These are phyloP conservation scores for Mucor ambiguus DNA, from an alignment of 371 early-diverging fungal genomes.

Conservation along the genomic window DNA sequence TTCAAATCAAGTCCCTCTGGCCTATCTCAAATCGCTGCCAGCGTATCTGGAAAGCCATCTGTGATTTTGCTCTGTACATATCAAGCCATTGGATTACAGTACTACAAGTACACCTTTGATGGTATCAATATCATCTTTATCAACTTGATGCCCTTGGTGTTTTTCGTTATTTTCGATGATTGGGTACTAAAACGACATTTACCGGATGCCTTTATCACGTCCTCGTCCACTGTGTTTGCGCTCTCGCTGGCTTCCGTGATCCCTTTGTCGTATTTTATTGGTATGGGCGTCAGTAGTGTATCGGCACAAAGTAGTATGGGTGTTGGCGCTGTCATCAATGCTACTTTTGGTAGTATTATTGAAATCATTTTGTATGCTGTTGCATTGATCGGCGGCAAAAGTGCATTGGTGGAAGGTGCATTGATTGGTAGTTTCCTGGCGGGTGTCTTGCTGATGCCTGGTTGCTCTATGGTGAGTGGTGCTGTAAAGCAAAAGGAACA, in stretches of 20 bases:
- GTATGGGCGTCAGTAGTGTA: slow-evolving; percentile 94
- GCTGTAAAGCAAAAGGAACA: slow-evolving; percentile 91
- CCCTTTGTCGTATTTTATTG: slow-evolving; percentile 95
- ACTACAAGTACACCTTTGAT: slow-evolving; percentile 93
- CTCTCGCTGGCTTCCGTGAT: slow-evolving; percentile 85
- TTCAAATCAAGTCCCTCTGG: slow-evolving; percentile 62
- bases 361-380: slow-evolving; percentile 93
- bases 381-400: slow-evolving; percentile 89
- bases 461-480: slow-evolving; percentile 92
- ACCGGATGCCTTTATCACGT: slow-evolving; percentile 57
- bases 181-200: slow-evolving; percentile 64
- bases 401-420: slow-evolving; percentile 87
- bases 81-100: slow-evolving; percentile 78
- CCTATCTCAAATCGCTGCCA: slow-evolving; percentile 14
- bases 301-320: slow-evolving; percentile 92
- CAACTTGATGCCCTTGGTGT: slow-evolving; percentile 84
- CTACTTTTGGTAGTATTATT: slow-evolving; percentile 95
- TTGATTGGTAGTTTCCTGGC: slow-evolving; percentile 91
- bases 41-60: slow-evolving; percentile 29
- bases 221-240: slow-evolving; percentile 73
- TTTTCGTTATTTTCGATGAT: slow-evolving; percentile 83
- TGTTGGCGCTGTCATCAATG: slow-evolving; percentile 95
- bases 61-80: slow-evolving; percentile 78
- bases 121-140: slow-evolving; percentile 97
- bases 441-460: slow-evolving; percentile 90